These are phyloP conservation scores for Oryza meyeriana DNA, from an alignment of 176 grass and related monocot species.

Conservation along the genomic window DNA sequence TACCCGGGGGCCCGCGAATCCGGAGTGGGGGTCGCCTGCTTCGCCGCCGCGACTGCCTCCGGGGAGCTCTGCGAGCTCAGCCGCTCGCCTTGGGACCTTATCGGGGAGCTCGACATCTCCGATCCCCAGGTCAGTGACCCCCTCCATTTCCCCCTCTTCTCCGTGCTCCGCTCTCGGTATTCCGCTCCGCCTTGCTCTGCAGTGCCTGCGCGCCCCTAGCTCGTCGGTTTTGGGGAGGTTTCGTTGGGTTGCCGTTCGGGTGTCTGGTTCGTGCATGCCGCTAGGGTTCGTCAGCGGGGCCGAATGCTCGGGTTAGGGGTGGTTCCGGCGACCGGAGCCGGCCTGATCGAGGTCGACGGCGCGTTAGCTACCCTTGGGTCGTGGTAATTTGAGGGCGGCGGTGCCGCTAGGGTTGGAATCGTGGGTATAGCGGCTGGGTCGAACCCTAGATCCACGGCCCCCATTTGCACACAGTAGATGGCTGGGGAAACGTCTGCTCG, in stretches of 20 bases:
- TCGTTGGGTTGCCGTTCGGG: neutral
- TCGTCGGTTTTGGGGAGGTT: neutral
- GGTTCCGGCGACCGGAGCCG: neutral
- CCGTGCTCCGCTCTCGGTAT: neutral
- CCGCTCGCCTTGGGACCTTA: constrained; percentile 39
- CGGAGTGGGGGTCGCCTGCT: accelerated
- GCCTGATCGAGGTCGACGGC: neutral
- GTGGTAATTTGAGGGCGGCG: constrained; percentile 27
- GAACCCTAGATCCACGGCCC: constrained; percentile 43
- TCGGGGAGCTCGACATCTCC: constrained; percentile 24
- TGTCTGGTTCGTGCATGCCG: neutral
- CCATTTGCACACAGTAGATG: neutral
- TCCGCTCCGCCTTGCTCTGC: neutral
- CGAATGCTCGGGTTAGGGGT: neutral
- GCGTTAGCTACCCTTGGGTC: constrained; percentile 23
- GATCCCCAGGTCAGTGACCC: constrained; percentile 26
- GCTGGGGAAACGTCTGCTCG: neutral
- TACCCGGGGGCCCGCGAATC: neutral
- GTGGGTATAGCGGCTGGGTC: neutral
- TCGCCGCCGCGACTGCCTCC: neutral
- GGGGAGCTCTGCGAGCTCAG: constrained; percentile 16
- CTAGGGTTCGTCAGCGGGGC: constrained; percentile 21
- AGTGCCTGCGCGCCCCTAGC: no score
- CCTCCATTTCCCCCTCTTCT: neutral
- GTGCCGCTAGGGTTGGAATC: constrained; percentile 16